Conservation (phyloP, 2,329 filamentous ascomycete genomes). For the Chaetomium olivaceum region DNA sequence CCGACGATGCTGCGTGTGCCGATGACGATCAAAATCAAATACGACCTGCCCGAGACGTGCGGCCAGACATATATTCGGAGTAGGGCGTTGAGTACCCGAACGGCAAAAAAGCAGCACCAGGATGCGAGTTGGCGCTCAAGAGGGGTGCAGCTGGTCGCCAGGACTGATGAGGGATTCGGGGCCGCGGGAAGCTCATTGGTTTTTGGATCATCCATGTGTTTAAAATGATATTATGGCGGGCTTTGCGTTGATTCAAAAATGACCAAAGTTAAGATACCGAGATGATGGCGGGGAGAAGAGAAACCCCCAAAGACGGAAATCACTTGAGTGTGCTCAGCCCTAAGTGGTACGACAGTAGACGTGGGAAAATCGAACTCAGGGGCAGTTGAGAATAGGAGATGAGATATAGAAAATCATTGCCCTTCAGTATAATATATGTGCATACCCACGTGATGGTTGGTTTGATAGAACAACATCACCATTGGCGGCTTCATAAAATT, state of each 20-base stretch:
- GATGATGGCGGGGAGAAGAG: neutral
- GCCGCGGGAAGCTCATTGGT: neutral
- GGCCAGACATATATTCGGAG: constrained; percentile 15
- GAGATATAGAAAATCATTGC: too few species aligned
- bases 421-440: too few species aligned
- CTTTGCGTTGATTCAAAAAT: neutral
- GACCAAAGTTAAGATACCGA: neutral
- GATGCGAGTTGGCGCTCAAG: constrained; percentile 10
- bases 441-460: too few species aligned
- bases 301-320: neutral
- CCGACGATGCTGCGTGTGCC: constrained; percentile 7
- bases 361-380: too few species aligned
- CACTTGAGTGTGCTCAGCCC: too few species aligned
- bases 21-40: constrained; percentile 11
- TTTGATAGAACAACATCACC: too few species aligned
- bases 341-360: too few species aligned
- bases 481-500: too few species aligned
- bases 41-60: constrained; percentile 5
- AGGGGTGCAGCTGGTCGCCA: neutral
- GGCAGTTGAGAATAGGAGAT: too few species aligned
- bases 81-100: neutral
- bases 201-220: constrained; percentile 5
- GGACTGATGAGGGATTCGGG: neutral
- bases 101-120: constrained; percentile 7
- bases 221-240: neutral